Evolutionary conservation across 129 eudicot species (phyloP), one percentile per base, ranked within the genome.

Genomic region (Helichrysum umbraculigerum): DNA sequence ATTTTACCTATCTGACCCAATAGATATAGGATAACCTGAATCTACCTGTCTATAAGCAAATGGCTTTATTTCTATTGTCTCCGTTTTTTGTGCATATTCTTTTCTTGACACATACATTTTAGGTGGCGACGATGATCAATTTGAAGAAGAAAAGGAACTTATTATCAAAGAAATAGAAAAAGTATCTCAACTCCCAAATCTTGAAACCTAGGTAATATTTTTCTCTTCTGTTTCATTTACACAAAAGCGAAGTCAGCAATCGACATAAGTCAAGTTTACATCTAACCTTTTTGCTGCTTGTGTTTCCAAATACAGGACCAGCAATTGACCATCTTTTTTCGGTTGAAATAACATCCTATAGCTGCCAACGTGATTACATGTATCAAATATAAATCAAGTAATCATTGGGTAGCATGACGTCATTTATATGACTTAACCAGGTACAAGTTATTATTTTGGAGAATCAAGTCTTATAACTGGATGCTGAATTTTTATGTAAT

Each of bases 71-170:
- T 65, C 14, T 12, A 32, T 35, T 19, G 33, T 51, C 7, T 29
- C 17, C 2, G 39, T 35, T 63, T 39, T 58, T 57, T 61, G 61
- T 56, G 64, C 72, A 58, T 65, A 76, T 63, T 73, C 76, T 60
- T 66, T 25, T 62, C 78, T 64, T 65, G 42, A 22, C 50, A 35
- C 33, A 7, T n/a, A 34, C 61, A 39, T 58, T 41, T 68, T 87
- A 93, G 97, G 98, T 25, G 86, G 87, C 37, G 98, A 93, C 34
- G 97, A 93, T 47, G 97, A 93, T 68, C 96, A 93, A 71, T 91
- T 93, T 84, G 98, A 93, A 82, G 98, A 93, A 81, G 98, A 93
- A 78, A 93, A 90, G 78, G 98, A 93, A 82, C 85, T 93, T 76
- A 88, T 93, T 41, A 88, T 91, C 60, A 93, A 93, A 85, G 97